Conservation (phyloP, 306 rosid species). For the Quercus engelmannii region DNA sequence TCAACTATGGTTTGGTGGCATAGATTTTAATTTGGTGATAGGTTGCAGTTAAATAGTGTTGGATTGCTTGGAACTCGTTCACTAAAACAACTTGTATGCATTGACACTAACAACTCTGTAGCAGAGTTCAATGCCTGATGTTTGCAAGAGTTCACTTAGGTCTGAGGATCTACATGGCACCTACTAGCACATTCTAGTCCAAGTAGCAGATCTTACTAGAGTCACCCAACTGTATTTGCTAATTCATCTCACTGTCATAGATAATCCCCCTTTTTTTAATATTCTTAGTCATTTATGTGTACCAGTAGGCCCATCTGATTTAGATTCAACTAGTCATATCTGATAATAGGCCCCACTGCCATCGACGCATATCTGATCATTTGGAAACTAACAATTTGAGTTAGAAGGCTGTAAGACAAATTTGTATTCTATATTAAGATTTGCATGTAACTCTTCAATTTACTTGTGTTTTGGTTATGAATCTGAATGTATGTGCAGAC, state of each 20-base stretch:
- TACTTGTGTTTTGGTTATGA: neutral
- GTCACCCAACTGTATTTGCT: neutral
- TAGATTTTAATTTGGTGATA: neutral
- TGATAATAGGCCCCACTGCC: neutral
- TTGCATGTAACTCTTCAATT: neutral
- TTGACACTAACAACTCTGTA: neutral
- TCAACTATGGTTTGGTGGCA: neutral
- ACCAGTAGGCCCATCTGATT: neutral
- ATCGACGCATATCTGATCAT: neutral
- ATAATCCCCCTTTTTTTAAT: neutral
- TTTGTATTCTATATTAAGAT: neutral
- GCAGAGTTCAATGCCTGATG: neutral
- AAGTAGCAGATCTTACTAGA: neutral
- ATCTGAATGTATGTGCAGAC: constrained; percentile 45
- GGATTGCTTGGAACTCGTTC: neutral
- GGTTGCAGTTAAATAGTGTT: neutral
- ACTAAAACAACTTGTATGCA: neutral
- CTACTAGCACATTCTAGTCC: neutral
- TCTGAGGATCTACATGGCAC: neutral
- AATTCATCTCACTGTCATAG: neutral
- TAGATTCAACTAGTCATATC: neutral
- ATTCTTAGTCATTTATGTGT: neutral
- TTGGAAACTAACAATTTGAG: neutral
- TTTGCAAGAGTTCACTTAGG: neutral
- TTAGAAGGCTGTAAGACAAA: neutral